Base-by-base conservation (phyloP, 2,329 filamentous ascomycete genomes). In the Sodiomyces alkalinus region DNA sequence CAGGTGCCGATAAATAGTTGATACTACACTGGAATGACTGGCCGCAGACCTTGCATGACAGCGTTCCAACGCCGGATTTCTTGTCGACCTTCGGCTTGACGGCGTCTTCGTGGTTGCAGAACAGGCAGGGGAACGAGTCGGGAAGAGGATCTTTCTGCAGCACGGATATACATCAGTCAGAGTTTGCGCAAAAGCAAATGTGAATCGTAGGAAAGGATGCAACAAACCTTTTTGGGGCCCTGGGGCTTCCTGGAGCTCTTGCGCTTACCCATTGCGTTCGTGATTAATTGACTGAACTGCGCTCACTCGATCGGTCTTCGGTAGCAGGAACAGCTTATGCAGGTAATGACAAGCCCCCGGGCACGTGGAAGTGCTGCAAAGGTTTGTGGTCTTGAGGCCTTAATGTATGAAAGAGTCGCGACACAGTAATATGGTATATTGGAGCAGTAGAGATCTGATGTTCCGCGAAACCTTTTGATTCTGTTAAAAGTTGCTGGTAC, bases 71-170 rank as follows among this genome's bases (percentile, higher is more conserved):
- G 28, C 83, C 83, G 17, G 74, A 64, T 52, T 96, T 96, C 64
- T 92, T 93, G 51, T 98, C 85, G 28, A 98, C 67, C 54, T 92
- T 90, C 41, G 94, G 80, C 17, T 73, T 68, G 29, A 98, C 81
- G 0, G 86, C 82, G 40, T 83, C 90, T 50, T 96, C 90, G 56
- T 96, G 86, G 52, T 94, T 96, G 65, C 90, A 98, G 59, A 98
- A 98, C 25, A 98, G 74, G 51, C 90, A 98, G 32, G 86, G 82
- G 54, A 98, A 98, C n/a, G 73, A 71, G 3, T 81, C 86, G 4
- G 78, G 67, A 12, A 90, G 65, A 22, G 74, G 69, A 42, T 86
- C 80, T 49, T 68, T 58, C 74, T 79, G 40, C 34, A 22, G 15
- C 14, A 22, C 12, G 19, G 16, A 15, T 19, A 25, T 11, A 12